These are phyloP conservation scores for Whalleya microplaca DNA, from an alignment of 2,329 filamentous ascomycete genomes.

Conservation along the genomic window DNA sequence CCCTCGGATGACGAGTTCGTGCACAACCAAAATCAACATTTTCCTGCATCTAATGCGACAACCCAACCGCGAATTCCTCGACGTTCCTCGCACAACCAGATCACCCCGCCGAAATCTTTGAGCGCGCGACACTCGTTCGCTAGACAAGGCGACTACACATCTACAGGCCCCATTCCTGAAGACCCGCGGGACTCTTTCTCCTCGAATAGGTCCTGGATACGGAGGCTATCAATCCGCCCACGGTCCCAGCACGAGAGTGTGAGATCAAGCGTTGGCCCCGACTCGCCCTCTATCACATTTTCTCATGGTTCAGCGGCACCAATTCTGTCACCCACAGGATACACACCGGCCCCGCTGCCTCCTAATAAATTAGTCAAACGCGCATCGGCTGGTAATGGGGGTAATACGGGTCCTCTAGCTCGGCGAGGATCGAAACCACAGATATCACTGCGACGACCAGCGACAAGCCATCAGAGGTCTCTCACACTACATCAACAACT, in stretches of 20 bases:
- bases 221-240: conserved; percentile 69
- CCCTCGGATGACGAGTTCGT: conserved; percentile 38
- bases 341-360: conserved; percentile 50
- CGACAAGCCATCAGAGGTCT: conserved; percentile 78
- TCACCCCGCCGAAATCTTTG: conserved; percentile 44
- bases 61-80: conserved; percentile 35
- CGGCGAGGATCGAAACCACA: conserved; percentile 61
- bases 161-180: conserved; percentile 42
- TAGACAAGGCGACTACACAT: conserved; percentile 35
- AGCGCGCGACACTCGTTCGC: conserved; percentile 48
- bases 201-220: conserved; percentile 72
- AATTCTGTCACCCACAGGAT: conserved; percentile 54
- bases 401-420: conserved; percentile 46
- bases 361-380: conserved; percentile 82
- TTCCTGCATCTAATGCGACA: conserved; percentile 25
- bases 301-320: conserved; percentile 70
- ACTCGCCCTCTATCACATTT: conserved; percentile 65
- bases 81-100: conserved; percentile 39
- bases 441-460: conserved; percentile 70
- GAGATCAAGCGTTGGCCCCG: conserved; percentile 66
- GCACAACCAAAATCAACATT: conserved; percentile 41
- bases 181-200: conserved; percentile 60
- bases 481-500: conserved; percentile 64
- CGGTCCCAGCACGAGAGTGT: conserved; percentile 66
- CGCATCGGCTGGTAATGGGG: conserved; percentile 58